Evolutionary conservation across 331 rosid genomes (phyloP).

Genomic region (Dryas integrifolia): DNA sequence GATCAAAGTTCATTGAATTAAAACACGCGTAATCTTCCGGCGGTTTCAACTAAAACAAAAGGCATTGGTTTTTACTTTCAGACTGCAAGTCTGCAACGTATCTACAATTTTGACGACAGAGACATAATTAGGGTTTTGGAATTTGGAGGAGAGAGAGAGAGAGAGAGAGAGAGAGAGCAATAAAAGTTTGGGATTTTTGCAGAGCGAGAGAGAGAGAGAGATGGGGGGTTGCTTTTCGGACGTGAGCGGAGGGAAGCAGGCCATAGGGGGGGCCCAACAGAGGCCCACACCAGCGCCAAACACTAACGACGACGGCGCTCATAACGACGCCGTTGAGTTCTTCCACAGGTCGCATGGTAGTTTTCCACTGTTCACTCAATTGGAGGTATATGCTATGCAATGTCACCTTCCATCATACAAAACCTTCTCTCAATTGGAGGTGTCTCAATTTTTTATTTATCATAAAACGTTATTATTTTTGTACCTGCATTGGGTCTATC

Average conservation of each 20-base stretch:
- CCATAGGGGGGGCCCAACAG: conserved; percentile 46
- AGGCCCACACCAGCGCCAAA: conserved; percentile 2
- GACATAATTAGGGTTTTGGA: neutral
- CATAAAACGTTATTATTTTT: no score
- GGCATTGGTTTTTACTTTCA: no score
- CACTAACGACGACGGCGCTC: conserved; percentile 5
- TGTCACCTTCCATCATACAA: no score
- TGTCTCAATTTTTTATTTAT: neutral
- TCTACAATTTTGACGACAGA: neutral
- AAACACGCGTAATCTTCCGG: no score
- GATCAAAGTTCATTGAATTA: no score
- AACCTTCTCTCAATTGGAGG: neutral
- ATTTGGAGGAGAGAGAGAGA: neutral
- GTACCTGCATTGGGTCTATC: no score
- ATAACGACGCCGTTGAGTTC: conserved; percentile 67
- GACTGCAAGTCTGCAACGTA: no score
- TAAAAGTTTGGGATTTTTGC: neutral
- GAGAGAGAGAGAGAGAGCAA: neutral
- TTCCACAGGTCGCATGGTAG: conserved; percentile 55
- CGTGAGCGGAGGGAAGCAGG: conserved; percentile 56
- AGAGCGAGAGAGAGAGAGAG: neutral
- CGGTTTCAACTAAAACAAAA: no score
- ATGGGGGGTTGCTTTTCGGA: conserved; percentile 86
- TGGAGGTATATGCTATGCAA: conserved; percentile 45
- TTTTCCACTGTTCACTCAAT: conserved; percentile 32